Evolutionary conservation across 345 rosid genomes (phyloP).

Genomic region (Sonneratia caseolaris): DNA sequence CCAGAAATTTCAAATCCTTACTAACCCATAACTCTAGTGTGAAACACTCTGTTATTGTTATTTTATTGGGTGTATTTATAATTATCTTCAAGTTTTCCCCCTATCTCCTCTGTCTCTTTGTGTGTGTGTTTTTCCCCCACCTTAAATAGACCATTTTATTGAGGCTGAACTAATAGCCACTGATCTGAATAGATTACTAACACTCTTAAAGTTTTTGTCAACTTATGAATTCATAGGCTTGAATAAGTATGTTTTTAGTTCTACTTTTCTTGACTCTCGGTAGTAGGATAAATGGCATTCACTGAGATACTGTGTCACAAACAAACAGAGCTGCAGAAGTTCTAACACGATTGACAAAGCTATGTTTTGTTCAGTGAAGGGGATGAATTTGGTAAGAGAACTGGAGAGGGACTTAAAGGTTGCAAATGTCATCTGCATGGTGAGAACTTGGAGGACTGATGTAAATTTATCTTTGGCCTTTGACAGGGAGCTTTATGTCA

Average conservation of each 20-base stretch:
- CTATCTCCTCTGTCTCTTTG: no score
- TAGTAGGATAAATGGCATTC: neutral
- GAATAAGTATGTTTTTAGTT: neutral
- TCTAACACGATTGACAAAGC: neutral
- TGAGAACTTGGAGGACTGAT: conserved; percentile 20
- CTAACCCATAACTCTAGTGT: no score
- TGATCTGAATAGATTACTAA: neutral
- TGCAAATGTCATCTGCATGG: conserved; percentile 94
- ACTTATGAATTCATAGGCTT: neutral
- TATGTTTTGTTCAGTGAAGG: conserved; percentile 89
- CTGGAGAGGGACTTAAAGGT: conserved; percentile 94
- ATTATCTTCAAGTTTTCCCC: neutral
- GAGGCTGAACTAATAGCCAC: neutral
- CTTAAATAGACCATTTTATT: no score
- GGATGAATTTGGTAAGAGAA: conserved; percentile 97
- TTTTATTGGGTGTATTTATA: neutral
- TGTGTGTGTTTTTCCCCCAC: no score
- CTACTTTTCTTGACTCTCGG: neutral
- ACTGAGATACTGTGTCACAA: neutral
- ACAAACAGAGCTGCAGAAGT: neutral
- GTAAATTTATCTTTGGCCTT: neutral
- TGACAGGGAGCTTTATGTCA: neutral
- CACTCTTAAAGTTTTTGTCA: neutral
- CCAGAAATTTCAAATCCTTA: no score
- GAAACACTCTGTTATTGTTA: neutral